Conservation (phyloP, 192 early-diverging fungal species). For the Phlyctochytrium bullatum region DNA sequence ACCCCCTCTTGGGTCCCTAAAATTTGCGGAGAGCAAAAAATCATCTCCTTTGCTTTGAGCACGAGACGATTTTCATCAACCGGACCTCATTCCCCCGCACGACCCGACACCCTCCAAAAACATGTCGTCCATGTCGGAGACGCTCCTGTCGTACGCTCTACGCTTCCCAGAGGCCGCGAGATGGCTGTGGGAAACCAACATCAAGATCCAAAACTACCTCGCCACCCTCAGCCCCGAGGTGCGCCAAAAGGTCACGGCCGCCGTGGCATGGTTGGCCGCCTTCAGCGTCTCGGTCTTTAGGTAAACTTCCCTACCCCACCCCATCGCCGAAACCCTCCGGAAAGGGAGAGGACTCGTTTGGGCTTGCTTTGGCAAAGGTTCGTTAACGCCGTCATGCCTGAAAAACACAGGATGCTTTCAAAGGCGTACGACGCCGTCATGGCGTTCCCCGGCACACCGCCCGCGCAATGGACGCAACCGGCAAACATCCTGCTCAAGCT, state of each 20-base stretch:
- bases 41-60: not conserved
- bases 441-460: conserved; percentile 1
- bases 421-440: conserved; percentile 12
- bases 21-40: too few species aligned
- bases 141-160: not conserved
- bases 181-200: conserved; percentile 6
- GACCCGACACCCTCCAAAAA: not conserved
- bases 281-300: not conserved
- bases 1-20: too few species aligned
- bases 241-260: not conserved
- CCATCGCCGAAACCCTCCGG: too few species aligned
- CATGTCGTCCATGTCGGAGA: not conserved
- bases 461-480: conserved; percentile 13
- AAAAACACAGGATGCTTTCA: not conserved
- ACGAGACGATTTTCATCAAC: not conserved
- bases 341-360: too few species aligned
- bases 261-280: not conserved
- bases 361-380: too few species aligned
- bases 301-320: not conserved
- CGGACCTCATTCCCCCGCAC: not conserved
- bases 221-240: not conserved
- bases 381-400: too few species aligned
- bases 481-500: conserved; percentile 13
- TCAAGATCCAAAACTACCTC: conserved; percentile 1
- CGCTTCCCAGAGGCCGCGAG: not conserved